A percentile compares a stretch with the other conserved stretches of the same genome.
Conservation (phyloP, 345 rosid species). For the Citrus trifoliata region DNA sequence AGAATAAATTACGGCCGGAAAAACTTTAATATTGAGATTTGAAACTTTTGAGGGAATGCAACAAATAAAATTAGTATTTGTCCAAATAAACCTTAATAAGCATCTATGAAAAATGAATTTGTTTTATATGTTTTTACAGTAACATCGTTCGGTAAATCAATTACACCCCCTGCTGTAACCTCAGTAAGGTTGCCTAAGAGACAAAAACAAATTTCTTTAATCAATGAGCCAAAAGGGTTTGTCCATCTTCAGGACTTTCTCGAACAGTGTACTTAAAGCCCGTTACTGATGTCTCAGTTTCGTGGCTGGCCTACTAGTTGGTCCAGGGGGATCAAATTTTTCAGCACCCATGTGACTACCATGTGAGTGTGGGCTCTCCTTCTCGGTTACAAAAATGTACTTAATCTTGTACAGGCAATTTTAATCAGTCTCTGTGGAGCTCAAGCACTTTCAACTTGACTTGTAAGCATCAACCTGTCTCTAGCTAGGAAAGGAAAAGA, state of each 20-base stretch:
- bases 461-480: not conserved
- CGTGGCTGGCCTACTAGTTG: not conserved
- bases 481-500: too few species aligned
- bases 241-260: not conserved
- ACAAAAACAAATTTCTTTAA: not conserved
- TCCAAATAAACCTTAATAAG: not conserved
- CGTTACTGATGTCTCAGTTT: constrained; percentile 1
- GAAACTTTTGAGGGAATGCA: not conserved
- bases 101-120: too few species aligned
- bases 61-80: not conserved
- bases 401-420: not conserved
- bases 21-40: not conserved
- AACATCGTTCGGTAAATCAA: too few species aligned
- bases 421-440: not conserved
- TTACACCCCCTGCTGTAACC: too few species aligned
- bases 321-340: not conserved
- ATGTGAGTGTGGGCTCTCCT: constrained; percentile 8
- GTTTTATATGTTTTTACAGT: too few species aligned
- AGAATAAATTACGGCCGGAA: not conserved
- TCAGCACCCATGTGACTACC: constrained; percentile 1
- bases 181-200: too few species aligned
- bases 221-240: not conserved
- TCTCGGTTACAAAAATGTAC: not conserved
- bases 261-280: not conserved
- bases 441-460: not conserved